phyloP scores from a whole-genome alignment of 192 early-diverging fungal species.

The Dissophora ornata region DNA sequence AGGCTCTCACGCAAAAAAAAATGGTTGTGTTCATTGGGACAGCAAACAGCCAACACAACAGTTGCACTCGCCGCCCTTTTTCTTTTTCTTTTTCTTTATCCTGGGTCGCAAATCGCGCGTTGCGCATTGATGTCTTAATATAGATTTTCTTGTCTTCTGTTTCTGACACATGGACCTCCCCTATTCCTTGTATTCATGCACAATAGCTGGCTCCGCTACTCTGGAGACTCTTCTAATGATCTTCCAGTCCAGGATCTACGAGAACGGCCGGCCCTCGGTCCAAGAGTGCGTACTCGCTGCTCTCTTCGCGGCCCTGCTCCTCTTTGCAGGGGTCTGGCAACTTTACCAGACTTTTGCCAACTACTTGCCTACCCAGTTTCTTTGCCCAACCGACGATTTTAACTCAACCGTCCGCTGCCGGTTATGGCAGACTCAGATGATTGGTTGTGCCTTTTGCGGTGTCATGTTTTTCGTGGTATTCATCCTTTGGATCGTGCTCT shows the following conservation, averaged over 20 bases:
- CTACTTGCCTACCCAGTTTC: slow-evolving; percentile 6
- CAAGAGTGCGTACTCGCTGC: slow-evolving; percentile 38
- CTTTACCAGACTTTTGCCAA: slow-evolving; percentile 38
- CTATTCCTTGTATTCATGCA: too few relatives aligned
- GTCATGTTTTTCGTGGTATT: slow-evolving; percentile 18
- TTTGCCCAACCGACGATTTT: slow-evolving; percentile 21
- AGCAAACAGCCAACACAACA: too few relatives aligned
- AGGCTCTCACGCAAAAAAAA: too few relatives aligned
- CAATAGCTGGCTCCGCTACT: slow-evolving; percentile 20
- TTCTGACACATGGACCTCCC: too few relatives aligned
- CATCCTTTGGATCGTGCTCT: slow-evolving; percentile 29
- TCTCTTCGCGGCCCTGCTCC: slow-evolving; percentile 13
- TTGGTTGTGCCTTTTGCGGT: slow-evolving; percentile 21
- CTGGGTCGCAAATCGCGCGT: too few relatives aligned
- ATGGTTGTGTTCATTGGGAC: too few relatives aligned
- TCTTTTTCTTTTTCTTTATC: too few relatives aligned
- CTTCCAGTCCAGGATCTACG: slow-evolving; percentile 47
- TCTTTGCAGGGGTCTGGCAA: slow-evolving; percentile 42
- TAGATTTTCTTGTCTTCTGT: slow-evolving; percentile 1
- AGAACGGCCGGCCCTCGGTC: slow-evolving; percentile 38
- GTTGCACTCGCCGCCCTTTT: too few relatives aligned
- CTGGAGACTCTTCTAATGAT: slow-evolving; percentile 37
- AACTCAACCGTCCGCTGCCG: slow-evolving; percentile 34
- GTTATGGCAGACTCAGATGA: slow-evolving; percentile 33
- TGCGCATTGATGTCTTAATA: slow-evolving; percentile 11